Conservation (phyloP, 805 yeast genomes). For the Myxozyma neglecta region DNA sequence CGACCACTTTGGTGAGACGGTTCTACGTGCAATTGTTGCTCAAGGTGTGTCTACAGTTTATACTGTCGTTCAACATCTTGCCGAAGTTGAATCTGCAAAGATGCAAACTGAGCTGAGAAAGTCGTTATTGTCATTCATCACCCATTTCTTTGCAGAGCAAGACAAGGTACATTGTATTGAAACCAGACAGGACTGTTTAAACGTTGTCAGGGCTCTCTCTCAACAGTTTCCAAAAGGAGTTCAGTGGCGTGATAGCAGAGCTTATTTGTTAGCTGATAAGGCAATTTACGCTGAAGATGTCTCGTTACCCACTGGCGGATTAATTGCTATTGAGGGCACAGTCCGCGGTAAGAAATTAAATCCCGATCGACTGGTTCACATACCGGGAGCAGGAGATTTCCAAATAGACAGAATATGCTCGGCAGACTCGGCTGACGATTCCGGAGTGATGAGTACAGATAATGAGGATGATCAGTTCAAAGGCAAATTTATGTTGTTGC, state of each 20-base stretch:
- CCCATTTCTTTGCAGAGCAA: constrained; percentile 76
- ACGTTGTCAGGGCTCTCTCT: constrained; percentile 71
- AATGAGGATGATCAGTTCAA: background rate
- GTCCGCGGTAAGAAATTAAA: constrained; percentile 76
- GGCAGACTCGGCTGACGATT: constrained; percentile 38
- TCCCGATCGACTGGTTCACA: constrained; percentile 73
- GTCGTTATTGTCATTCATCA: constrained; percentile 64
- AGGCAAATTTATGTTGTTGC: constrained; percentile 30
- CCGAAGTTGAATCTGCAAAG: constrained; percentile 66
- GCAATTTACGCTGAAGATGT: constrained; percentile 49
- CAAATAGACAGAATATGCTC: constrained; percentile 66
- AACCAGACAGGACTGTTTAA: constrained; percentile 63
- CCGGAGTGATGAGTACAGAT: constrained; percentile 37
- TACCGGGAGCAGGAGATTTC: constrained; percentile 90
- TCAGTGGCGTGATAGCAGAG: constrained; percentile 91
- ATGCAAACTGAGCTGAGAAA: constrained; percentile 68
- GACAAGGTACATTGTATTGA: constrained; percentile 77
- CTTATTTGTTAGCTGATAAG: constrained; percentile 76
- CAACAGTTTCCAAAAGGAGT: constrained; percentile 84
- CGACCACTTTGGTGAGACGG: constrained; percentile 81
- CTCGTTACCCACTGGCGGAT: constrained; percentile 8
- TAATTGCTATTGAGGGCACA: constrained; percentile 61
- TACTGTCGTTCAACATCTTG: constrained; percentile 76
- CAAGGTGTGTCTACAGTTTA: constrained; percentile 87
- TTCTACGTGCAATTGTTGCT: constrained; percentile 80